Evolutionary conservation across 1,284 basidiomycete genomes (phyloP).

Genomic region (Phaffia rhodozyma): DNA sequence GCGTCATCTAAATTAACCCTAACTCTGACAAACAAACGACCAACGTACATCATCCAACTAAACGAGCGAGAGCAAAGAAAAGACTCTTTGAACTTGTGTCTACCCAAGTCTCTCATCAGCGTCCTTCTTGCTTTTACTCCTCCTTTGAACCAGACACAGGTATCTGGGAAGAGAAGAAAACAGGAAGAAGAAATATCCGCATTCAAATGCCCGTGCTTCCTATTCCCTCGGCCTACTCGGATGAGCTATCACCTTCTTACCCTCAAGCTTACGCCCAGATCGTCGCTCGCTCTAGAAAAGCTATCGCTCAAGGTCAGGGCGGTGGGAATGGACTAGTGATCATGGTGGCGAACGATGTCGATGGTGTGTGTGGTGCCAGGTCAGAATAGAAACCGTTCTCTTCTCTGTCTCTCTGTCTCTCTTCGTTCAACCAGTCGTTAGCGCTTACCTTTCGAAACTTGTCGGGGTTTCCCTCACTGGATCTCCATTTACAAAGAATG

Average conservation of each 20-base stretch:
- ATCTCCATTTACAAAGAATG: constrained; percentile 43
- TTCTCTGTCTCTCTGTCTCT: no score
- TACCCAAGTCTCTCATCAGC: no score
- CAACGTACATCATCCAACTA: no score
- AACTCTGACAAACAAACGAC: no score
- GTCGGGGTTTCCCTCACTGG: constrained; percentile 27
- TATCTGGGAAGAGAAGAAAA: no score
- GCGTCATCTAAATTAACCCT: no score
- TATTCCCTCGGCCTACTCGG: constrained; percentile 31
- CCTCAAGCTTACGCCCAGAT: constrained; percentile 68
- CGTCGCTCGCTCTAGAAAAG: constrained; percentile 59
- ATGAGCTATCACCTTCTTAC: constrained; percentile 41
- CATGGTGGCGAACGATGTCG: constrained; percentile 77
- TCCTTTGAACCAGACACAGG: no score
- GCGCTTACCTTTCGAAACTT: constrained; percentile 15
- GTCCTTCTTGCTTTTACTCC: no score
- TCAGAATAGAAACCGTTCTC: constrained; percentile 21
- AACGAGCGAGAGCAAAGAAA: no score
- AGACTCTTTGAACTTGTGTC: no score
- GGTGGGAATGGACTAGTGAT: constrained; percentile 44
- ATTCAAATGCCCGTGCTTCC: constrained; percentile 34
- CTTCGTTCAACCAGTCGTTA: neutral
- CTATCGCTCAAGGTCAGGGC: constrained; percentile 54
- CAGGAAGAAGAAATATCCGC: no score
- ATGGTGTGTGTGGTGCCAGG: constrained; percentile 71